A percentile compares a stretch with the other conserved stretches of the same genome.
Evolutionary conservation across 2,329 filamentous ascomycete species (phyloP).

Genomic region (Colletotrichum sp.): DNA sequence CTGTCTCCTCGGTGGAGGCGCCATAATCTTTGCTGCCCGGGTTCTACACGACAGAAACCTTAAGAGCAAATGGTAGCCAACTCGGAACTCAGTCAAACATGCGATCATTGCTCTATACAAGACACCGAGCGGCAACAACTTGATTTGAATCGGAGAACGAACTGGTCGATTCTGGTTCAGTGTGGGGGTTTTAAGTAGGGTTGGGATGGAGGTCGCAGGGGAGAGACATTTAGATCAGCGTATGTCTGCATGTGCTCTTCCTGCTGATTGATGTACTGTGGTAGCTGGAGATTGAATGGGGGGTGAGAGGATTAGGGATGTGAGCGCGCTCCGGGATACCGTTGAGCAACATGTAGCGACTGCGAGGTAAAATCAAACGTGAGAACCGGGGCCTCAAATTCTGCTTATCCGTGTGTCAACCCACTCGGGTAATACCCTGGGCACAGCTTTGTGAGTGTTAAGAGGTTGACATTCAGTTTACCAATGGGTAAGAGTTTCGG

Average conservation of each 20-base stretch:
- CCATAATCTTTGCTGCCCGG: neutral
- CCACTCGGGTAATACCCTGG: neutral
- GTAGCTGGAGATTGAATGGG: neutral
- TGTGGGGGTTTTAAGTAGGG: neutral
- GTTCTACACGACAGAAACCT: neutral
- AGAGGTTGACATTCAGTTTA: neutral
- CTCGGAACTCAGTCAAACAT: too few relatives aligned
- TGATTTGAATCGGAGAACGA: neutral
- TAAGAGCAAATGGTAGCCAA: neutral
- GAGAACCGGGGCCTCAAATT: neutral
- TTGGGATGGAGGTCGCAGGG: neutral
- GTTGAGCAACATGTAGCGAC: neutral
- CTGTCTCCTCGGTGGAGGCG: neutral
- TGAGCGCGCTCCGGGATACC: neutral
- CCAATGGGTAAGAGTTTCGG: neutral
- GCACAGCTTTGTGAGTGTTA: neutral
- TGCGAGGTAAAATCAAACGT: neutral
- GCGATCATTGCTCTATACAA: neutral
- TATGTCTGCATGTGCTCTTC: neutral
- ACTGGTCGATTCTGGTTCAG: neutral
- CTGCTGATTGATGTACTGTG: neutral
- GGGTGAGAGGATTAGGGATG: neutral
- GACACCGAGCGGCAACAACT: neutral
- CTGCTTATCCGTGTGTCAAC: neutral
- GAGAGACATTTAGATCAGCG: neutral